Percentiles rank a stretch among this genome's conserved stretches.
These are phyloP conservation scores for Spencermartinsiella ligniputridi DNA, from an alignment of 1,139 yeast genomes.

Conservation along the genomic window DNA sequence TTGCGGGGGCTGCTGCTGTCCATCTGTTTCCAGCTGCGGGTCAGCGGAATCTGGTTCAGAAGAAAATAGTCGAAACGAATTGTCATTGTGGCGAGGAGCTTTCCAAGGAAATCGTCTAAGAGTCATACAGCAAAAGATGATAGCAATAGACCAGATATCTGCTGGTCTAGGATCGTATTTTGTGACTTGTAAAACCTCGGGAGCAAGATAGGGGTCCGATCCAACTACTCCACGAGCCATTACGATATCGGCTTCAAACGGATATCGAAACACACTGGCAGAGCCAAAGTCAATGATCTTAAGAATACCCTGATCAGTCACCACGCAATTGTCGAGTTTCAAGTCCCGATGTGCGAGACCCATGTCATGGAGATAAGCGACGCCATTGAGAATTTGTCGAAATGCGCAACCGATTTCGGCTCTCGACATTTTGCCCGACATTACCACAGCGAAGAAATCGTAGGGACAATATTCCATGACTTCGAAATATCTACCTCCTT, in stretches of 20 bases:
- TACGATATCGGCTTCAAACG: conserved; percentile 73
- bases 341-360: conserved; percentile 96
- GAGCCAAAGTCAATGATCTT: conserved; percentile 95
- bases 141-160: conserved; percentile 94
- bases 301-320: conserved; percentile 77
- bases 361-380: conserved; percentile 72
- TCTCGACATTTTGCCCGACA: conserved; percentile 90
- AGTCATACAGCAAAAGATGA: conserved; percentile 94
- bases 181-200: conserved; percentile 73
- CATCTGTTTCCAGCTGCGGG: conserved; percentile 4
- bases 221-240: conserved; percentile 94
- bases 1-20: background rate
- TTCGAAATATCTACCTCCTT: conserved; percentile 80
- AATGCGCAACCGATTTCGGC: conserved; percentile 86
- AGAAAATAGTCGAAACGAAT: conserved; percentile 69
- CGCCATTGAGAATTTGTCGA: conserved; percentile 81
- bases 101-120: conserved; percentile 96
- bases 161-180: conserved; percentile 90
- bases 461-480: conserved; percentile 98
- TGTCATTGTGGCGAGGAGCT: conserved; percentile 82
- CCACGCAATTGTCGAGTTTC: conserved; percentile 91
- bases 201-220: conserved; percentile 96
- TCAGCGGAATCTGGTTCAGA: conserved; percentile 30
- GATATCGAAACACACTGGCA: conserved; percentile 90
- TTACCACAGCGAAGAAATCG: conserved; percentile 94